A percentile compares a stretch with the other conserved stretches of the same genome.
Conservation (phyloP, 768 basidiomycete species). For the Boletus fagicola region DNA sequence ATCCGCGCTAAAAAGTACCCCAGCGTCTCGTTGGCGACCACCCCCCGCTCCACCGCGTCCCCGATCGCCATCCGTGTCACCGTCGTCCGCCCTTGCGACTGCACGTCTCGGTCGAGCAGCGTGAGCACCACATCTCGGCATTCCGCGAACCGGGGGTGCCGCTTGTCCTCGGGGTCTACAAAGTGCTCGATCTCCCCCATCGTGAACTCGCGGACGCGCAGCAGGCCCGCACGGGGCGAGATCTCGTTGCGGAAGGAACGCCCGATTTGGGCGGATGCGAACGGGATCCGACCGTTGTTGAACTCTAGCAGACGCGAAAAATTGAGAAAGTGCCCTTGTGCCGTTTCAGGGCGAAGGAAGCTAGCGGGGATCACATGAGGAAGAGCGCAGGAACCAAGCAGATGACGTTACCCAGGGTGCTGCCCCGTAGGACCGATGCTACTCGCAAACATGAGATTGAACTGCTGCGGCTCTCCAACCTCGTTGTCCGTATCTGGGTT, state of each 20-base stretch:
- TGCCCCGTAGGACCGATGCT: constrained; percentile 98
- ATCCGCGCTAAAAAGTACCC: constrained; percentile 97
- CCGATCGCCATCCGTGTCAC: constrained; percentile 72
- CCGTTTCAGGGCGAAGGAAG: constrained; percentile 95
- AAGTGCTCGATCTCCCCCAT: constrained; percentile 99
- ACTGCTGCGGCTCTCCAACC: constrained; percentile 88
- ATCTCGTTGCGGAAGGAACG: constrained; percentile 98
- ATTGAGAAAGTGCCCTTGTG: constrained; percentile 98
- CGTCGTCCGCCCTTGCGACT: constrained; percentile 68
- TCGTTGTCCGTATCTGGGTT: constrained; percentile 94
- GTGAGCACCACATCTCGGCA: constrained; percentile 71
- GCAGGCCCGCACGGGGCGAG: constrained; percentile 90
- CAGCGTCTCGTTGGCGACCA: constrained; percentile 95
- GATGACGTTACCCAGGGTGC: constrained; percentile 70
- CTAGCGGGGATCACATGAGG: constrained; percentile 37
- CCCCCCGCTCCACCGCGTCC: constrained; percentile 80
- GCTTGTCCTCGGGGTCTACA: constrained; percentile 93
- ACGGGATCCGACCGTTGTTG: constrained; percentile 95
- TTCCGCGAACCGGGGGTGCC: constrained; percentile 79
- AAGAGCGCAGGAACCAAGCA: rapidly evolving
- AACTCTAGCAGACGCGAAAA: constrained; percentile 95
- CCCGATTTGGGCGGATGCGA: constrained; percentile 96
- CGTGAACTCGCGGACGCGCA: constrained; percentile 97
- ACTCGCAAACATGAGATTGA: constrained; percentile 98
- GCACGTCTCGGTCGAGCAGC: constrained; percentile 82